Percentiles rank a stretch among this genome's conserved stretches.
Evolutionary conservation across 441 rosid genomes (phyloP).

Genomic region (Sinapis alba): DNA sequence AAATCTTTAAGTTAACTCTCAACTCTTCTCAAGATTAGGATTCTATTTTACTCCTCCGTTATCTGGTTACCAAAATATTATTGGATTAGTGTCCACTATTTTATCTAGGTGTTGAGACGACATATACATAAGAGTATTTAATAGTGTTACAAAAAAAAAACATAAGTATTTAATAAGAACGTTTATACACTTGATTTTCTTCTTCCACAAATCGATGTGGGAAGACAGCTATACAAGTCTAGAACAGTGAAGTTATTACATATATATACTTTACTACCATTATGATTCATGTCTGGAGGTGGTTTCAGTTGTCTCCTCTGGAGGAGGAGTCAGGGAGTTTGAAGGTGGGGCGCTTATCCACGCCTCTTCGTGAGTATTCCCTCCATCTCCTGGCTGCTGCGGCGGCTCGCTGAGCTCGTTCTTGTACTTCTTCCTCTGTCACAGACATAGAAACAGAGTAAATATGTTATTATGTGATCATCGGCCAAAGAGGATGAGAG

Average conservation of each 20-base stretch:
- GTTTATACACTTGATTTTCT: constrained; percentile 23
- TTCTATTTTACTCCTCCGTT: too few species aligned
- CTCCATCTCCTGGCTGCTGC: constrained; percentile 94
- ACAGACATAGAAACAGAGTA: constrained; percentile 13
- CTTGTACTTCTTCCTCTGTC: constrained; percentile 83
- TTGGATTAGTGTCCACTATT: neutral
- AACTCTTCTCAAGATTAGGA: too few species aligned
- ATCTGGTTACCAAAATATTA: neutral
- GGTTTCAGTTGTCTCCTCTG: constrained; percentile 46
- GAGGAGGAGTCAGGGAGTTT: constrained; percentile 76
- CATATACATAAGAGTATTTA: neutral
- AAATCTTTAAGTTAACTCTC: too few species aligned
- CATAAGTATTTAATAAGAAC: neutral
- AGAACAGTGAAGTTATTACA: constrained; percentile 27
- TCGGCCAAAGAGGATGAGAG: constrained; percentile 8
- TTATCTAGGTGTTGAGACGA: neutral
- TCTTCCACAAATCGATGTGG: neutral
- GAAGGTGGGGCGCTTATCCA: constrained; percentile 70
- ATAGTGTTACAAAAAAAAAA: too few species aligned
- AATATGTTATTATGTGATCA: neutral
- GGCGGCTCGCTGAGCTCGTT: constrained; percentile 72
- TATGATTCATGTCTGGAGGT: constrained; percentile 9
- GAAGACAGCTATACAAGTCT: constrained; percentile 33
- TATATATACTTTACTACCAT: constrained; percentile 11
- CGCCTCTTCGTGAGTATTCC: constrained; percentile 88